Conservation (phyloP, 2,329 filamentous ascomycete species). For the Orbilia quercus region DNA sequence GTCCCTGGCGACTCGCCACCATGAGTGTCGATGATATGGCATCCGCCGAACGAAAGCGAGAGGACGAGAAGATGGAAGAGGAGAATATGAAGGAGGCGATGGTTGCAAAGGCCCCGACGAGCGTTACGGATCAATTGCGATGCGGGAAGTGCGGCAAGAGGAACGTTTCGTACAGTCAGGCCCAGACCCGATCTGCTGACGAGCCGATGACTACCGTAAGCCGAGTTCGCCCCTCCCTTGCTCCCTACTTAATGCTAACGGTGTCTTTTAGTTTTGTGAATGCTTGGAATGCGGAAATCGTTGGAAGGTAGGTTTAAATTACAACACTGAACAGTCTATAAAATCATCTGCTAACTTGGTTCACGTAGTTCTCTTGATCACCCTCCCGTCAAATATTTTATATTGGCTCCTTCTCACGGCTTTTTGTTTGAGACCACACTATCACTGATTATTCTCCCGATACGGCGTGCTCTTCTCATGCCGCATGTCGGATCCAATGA, state of each 20-base stretch:
- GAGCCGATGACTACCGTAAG: conserved; percentile 80
- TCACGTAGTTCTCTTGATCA: background rate
- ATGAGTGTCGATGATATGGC: conserved; percentile 94
- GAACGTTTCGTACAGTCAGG: conserved; percentile 95
- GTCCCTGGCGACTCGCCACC: conserved; percentile 77
- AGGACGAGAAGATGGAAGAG: conserved; percentile 80
- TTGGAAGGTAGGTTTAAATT: conserved; percentile 72
- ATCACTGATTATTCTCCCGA: background rate
- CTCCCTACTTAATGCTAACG: conserved; percentile 4
- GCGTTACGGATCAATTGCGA: conserved; percentile 84
- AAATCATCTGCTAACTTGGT: background rate
- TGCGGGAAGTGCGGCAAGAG: conserved; percentile 93
- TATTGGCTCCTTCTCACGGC: background rate
- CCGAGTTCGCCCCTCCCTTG: background rate
- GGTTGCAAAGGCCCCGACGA: conserved; percentile 90
- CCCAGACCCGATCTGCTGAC: conserved; percentile 93
- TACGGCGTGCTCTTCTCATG: background rate
- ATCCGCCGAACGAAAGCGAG: conserved; percentile 80
- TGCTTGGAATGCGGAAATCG: conserved; percentile 76
- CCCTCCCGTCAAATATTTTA: background rate
- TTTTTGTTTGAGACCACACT: conserved; percentile 1
- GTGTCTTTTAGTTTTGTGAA: conserved; percentile 70
- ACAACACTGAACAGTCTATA: background rate
- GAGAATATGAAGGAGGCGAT: conserved; percentile 98
- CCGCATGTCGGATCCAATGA: conserved; percentile 12